Percentiles rank a stretch among this genome's conserved stretches.
These are phyloP conservation scores for Collybiopsis luxurians DNA, from an alignment of 768 basidiomycete species.

Conservation along the genomic window DNA sequence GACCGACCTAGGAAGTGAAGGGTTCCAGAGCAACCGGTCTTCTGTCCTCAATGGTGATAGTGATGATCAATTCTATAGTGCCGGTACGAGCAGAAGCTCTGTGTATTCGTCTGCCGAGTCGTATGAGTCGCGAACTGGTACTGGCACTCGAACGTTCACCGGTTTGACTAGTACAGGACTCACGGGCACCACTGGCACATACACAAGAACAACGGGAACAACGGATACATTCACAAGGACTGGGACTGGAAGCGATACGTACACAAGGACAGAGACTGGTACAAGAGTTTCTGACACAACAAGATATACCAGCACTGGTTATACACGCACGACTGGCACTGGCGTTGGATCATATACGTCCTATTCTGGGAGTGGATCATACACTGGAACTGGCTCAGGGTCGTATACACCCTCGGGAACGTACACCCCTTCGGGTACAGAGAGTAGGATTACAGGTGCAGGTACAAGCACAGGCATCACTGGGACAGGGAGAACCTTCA, in stretches of 20 bases:
- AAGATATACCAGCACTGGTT: constrained; percentile 2
- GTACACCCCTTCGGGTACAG: constrained; percentile 11
- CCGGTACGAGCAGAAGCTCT: constrained; percentile 1
- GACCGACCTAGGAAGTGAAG: constrained; percentile 68
- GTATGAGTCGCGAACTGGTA: not conserved
- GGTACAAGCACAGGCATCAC: not conserved
- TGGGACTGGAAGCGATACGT: not conserved
- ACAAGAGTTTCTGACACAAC: constrained; percentile 4
- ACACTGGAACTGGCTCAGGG: constrained; percentile 21
- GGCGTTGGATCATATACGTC: constrained; percentile 8
- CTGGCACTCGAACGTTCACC: constrained; percentile 2
- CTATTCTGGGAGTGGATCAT: constrained; percentile 39
- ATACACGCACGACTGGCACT: constrained; percentile 8
- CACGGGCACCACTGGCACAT: constrained; percentile 3
- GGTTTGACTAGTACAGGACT: constrained; percentile 4
- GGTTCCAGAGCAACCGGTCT: not conserved
- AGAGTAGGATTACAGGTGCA: constrained; percentile 14
- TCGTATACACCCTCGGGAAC: constrained; percentile 15
- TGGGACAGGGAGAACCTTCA: constrained; percentile 1
- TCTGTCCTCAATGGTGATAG: not conserved
- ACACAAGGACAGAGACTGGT: not conserved
- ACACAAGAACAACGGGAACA: not conserved
- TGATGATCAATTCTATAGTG: constrained; percentile 7
- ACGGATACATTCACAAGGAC: constrained; percentile 1
- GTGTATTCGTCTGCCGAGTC: constrained; percentile 10